These are phyloP conservation scores for Phoenix dactylifera DNA, from an alignment of 176 grass and related monocot genomes.

Conservation along the genomic window DNA sequence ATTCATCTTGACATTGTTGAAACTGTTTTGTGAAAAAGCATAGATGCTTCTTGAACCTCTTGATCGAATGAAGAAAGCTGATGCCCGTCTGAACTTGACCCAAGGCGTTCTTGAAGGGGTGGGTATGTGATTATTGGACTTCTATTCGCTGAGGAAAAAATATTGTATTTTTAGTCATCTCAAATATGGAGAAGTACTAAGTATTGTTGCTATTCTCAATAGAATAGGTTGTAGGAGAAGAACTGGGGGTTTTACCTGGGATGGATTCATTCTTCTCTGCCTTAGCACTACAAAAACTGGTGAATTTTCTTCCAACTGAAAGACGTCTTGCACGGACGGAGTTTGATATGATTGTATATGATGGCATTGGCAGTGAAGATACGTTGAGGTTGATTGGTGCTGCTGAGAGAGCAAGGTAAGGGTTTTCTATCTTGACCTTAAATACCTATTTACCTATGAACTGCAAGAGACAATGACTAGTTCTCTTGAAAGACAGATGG, in stretches of 20 bases:
- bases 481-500: slow-evolving; percentile 43
- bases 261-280: slow-evolving; percentile 70
- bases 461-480: slow-evolving; percentile 12
- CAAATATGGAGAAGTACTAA: slow-evolving; percentile 14
- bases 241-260: slow-evolving; percentile 80
- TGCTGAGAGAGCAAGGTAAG: slow-evolving; percentile 76
- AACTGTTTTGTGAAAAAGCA: slow-evolving; percentile 11
- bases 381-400: slow-evolving; percentile 59
- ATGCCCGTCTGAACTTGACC: slow-evolving; percentile 64
- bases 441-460: slow-evolving; percentile 4
- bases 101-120: slow-evolving; percentile 89
- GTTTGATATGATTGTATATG: slow-evolving; percentile 82
- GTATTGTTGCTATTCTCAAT: slow-evolving; percentile 31
- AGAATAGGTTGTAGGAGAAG: slow-evolving; percentile 84
- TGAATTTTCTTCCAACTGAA: slow-evolving; percentile 54
- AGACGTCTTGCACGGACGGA: slow-evolving; percentile 34
- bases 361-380: slow-evolving; percentile 72
- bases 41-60: slow-evolving; percentile 83
- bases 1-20: slow-evolving; percentile 5
- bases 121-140: slow-evolving; percentile 11
- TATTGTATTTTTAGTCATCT: slow-evolving; percentile 1
- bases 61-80: slow-evolving; percentile 74
- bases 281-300: slow-evolving; percentile 64
- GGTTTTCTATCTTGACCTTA: background rate
- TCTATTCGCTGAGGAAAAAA: background rate